Evolutionary conservation across 176 grass and related monocot genomes (phyloP).

Genomic region (Triticum turgidum): DNA sequence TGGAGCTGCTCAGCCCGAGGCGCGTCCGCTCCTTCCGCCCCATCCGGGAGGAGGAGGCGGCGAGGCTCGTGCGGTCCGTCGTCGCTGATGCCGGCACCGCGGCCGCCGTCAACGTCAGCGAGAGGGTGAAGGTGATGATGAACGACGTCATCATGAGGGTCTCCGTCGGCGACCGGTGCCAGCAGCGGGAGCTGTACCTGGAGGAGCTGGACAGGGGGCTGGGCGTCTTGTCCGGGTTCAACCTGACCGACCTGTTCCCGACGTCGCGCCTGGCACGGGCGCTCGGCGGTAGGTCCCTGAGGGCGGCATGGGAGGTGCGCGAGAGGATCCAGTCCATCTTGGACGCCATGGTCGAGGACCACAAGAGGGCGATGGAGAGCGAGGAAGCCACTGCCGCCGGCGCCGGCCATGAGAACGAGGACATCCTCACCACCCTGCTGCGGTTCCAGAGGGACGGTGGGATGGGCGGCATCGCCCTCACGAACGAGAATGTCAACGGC

Average conservation of each 20-base stretch:
- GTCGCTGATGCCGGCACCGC: neutral
- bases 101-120: neutral
- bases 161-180: neutral
- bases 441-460: slow-evolving; percentile 1
- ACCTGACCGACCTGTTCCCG: slow-evolving; percentile 38
- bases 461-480: neutral
- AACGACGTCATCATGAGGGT: slow-evolving; percentile 20
- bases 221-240: slow-evolving; percentile 27
- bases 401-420: neutral
- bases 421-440: neutral
- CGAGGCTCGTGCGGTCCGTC: neutral
- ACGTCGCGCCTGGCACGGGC: neutral
- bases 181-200: slow-evolving; percentile 5
- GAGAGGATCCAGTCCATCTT: neutral
- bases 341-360: neutral
- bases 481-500: neutral
- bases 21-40: slow-evolving; percentile 42
- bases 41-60: slow-evolving; percentile 39
- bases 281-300: neutral
- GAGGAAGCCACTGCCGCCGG: neutral
- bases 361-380: neutral
- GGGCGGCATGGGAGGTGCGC: neutral
- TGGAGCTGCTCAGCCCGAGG: slow-evolving; percentile 43
- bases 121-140: neutral
- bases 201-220: neutral